Evolutionary conservation across 108 stramenopile species (phyloP).

Genomic region (Skeletonema tropicum): DNA sequence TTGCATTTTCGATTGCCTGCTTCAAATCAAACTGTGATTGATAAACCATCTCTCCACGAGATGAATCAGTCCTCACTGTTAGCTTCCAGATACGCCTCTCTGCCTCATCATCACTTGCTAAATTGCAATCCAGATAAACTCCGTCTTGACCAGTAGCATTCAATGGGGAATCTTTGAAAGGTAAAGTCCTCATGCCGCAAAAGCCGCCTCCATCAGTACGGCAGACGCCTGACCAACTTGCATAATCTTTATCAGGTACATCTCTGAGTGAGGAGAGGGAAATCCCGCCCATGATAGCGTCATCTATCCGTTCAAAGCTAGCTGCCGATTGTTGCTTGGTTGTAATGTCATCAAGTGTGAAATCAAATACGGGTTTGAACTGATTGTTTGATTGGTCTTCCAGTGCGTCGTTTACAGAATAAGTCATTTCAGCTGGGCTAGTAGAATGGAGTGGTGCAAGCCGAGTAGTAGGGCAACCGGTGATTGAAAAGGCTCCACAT

Average conservation of each 20-base stretch:
- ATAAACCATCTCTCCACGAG: constrained; percentile 73
- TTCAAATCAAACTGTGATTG: constrained; percentile 66
- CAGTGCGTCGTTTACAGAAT: neutral
- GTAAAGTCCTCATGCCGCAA: constrained; percentile 75
- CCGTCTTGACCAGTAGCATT: constrained; percentile 55
- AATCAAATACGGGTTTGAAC: constrained; percentile 52
- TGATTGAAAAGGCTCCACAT: neutral
- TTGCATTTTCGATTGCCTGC: constrained; percentile 35
- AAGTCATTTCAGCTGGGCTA: neutral
- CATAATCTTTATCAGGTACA: constrained; percentile 45
- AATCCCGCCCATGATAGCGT: constrained; percentile 88
- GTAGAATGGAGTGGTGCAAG: neutral
- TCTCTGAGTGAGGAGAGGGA: constrained; percentile 52
- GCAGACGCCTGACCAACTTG: constrained; percentile 76
- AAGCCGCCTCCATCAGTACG: constrained; percentile 82
- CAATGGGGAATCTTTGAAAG: constrained; percentile 61
- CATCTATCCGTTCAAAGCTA: constrained; percentile 81
- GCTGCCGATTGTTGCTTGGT: constrained; percentile 46
- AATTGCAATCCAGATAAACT: constrained; percentile 59
- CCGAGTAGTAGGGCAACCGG: neutral
- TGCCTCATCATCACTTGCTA: constrained; percentile 77
- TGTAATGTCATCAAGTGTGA: constrained; percentile 26
- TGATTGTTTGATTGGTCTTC: neutral
- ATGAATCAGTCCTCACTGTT: constrained; percentile 58
- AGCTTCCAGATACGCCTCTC: constrained; percentile 78